phyloP scores from a whole-genome alignment of 805 yeast genomes.

The Myxozyma kluyveri region DNA sequence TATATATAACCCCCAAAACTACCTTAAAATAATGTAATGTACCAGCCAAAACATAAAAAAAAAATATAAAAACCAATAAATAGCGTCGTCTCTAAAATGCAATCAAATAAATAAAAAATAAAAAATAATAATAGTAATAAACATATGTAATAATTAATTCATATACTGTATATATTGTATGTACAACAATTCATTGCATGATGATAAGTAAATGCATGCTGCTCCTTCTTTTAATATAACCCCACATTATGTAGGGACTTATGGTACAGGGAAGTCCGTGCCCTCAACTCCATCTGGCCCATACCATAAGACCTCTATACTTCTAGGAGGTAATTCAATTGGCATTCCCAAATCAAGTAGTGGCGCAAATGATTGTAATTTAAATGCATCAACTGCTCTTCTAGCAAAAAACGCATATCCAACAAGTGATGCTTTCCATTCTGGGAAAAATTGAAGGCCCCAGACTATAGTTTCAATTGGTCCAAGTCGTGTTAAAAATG shows the following conservation, averaged over 20 bases:
- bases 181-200: not conserved
- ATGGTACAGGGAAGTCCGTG: slow-evolving; percentile 4
- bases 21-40: no score
- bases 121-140: not conserved
- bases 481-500: slow-evolving; percentile 12
- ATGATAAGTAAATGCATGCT: not conserved
- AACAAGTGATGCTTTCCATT: slow-evolving; percentile 9
- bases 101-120: slow-evolving; percentile 1
- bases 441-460: slow-evolving; percentile 5
- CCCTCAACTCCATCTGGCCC: slow-evolving; percentile 15
- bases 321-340: slow-evolving; percentile 12
- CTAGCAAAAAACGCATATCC: slow-evolving; percentile 9
- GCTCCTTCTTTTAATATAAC: not conserved
- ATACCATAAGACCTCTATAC: slow-evolving; percentile 21
- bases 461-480: slow-evolving; percentile 15
- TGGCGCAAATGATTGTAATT: slow-evolving; percentile 12
- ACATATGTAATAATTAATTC: no score
- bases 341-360: slow-evolving; percentile 7
- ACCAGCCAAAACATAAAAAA: no score
- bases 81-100: no score
- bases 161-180: not conserved
- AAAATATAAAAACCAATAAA: no score
- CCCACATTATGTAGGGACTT: no score
- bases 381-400: slow-evolving; percentile 9
- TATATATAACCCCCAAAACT: no score